Conservation (phyloP, 306 rosid species). For the peach (Prunus persica) region DNA sequence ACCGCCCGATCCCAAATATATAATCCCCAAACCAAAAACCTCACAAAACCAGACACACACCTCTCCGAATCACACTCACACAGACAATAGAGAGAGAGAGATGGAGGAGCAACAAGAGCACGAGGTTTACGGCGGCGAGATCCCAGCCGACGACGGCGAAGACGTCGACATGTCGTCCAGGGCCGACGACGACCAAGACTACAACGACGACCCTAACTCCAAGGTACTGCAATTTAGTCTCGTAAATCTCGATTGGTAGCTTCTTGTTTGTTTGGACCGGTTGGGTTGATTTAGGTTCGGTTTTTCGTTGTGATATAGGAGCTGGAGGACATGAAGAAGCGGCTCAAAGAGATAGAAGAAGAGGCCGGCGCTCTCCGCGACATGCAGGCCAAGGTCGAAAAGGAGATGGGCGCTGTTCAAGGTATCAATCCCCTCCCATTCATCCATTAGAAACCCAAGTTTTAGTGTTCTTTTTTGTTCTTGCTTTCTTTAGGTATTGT, state of each 20-base stretch:
- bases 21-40: slow-evolving; percentile 14
- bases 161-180: slow-evolving; percentile 48
- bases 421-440: slow-evolving; percentile 29
- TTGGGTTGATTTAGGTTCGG: neutral
- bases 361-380: slow-evolving; percentile 97
- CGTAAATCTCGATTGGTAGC: neutral
- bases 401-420: slow-evolving; percentile 98
- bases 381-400: slow-evolving; percentile 99
- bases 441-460: too few relatives aligned
- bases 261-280: neutral
- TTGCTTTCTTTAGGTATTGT: neutral
- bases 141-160: slow-evolving; percentile 59
- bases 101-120: slow-evolving; percentile 60
- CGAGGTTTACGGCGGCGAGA: slow-evolving; percentile 73
- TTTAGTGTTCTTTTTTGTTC: neutral
- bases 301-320: slow-evolving; percentile 42
- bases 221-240: slow-evolving; percentile 31
- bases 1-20: slow-evolving; percentile 22
- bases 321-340: slow-evolving; percentile 98
- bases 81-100: neutral
- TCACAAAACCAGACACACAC: neutral
- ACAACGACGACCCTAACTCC: slow-evolving; percentile 39
- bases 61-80: neutral
- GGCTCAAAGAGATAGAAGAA: slow-evolving; percentile 96
- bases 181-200: slow-evolving; percentile 45